Evolutionary conservation across 148 eudicot genomes (phyloP), one percentile per base, ranked within the genome.

Genomic region (Chenopodium quinoa): DNA sequence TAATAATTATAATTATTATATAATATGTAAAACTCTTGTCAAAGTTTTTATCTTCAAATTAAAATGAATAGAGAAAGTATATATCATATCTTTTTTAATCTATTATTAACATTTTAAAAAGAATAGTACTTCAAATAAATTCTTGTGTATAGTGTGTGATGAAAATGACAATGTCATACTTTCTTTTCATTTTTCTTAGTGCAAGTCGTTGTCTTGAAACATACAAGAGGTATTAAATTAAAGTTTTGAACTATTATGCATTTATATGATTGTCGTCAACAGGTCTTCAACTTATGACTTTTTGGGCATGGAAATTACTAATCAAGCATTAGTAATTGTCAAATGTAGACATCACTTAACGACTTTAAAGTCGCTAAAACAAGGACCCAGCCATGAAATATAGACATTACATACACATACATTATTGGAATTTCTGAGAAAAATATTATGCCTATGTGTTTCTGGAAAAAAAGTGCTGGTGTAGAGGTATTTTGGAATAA

Each of bases 221-320:
- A 14, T 56, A 56, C 44, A 37, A 37, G 44, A 37, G 44, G 44
- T 37, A 37, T 37, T 37, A 37, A 37, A 37, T 17, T 56, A 56
- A 56, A 2, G 16, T 56, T 12, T 56, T 17, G 16, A 56, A 56
- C 22, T 56, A 56, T 56, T 64, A 22, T n/a, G 20, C 29, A 64
- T 64, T 22, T 64, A 64, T 64, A n/a, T 64, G 50, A 8, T 37
- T 71, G 74, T 20, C 54, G 54, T 72, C 75, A 72, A 72, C 75
- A 10, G 46, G 74, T 71, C 48, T 32, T 37, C 9, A 10, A 32
- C 5, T 5, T 32, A 0, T 34, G 32, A 6, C 27, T 66, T 66
- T 1, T 25, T 6, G 23, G 29, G 27, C 54, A 48, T 48, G 54
- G 3, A 11, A 9, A 48, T 13, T 48, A 13, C 54, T 48, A 48